Evolutionary conservation across 345 rosid species (phyloP).

Genomic region (Punica granatum): DNA sequence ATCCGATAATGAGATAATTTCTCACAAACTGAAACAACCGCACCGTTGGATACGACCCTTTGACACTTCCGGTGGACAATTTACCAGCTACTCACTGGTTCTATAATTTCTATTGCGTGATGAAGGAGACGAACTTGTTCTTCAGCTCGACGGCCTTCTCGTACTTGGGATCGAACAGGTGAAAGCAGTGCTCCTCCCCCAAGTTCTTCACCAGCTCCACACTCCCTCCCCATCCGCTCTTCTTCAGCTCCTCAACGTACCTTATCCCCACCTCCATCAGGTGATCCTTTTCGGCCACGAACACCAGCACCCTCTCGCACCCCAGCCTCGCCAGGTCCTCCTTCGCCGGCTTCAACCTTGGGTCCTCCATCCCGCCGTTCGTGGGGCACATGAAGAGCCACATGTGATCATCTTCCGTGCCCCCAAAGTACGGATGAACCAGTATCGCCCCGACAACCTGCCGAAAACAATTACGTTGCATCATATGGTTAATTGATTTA

Average conservation of each 20-base stretch:
- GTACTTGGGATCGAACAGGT: not conserved
- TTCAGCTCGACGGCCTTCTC: slow-evolving; percentile 14
- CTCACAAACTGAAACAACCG: too few relatives aligned
- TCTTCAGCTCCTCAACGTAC: slow-evolving; percentile 16
- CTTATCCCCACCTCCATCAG: slow-evolving; percentile 12
- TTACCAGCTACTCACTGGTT: too few relatives aligned
- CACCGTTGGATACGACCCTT: too few relatives aligned
- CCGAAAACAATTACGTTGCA: not conserved
- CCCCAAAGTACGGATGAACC: slow-evolving; percentile 35
- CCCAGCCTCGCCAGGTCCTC: slow-evolving; percentile 23
- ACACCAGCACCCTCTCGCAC: slow-evolving; percentile 30
- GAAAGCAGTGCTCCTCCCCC: slow-evolving; percentile 11
- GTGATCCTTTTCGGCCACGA: slow-evolving; percentile 32
- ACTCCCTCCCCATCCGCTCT: slow-evolving; percentile 12
- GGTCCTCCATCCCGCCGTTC: slow-evolving; percentile 31
- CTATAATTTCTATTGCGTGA: slow-evolving; percentile 13
- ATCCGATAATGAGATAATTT: too few relatives aligned
- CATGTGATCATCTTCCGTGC: slow-evolving; percentile 19
- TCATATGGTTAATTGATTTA: too few relatives aligned
- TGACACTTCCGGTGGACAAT: too few relatives aligned
- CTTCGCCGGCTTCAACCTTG: slow-evolving; percentile 23
- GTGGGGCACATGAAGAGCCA: slow-evolving; percentile 22
- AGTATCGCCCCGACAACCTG: slow-evolving; percentile 17
- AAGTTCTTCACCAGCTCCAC: slow-evolving; percentile 13
- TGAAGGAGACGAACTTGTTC: slow-evolving; percentile 17